These are phyloP conservation scores for Xylariaceae sp. DNA, from an alignment of 2,329 filamentous ascomycete species.

Conservation along the genomic window DNA sequence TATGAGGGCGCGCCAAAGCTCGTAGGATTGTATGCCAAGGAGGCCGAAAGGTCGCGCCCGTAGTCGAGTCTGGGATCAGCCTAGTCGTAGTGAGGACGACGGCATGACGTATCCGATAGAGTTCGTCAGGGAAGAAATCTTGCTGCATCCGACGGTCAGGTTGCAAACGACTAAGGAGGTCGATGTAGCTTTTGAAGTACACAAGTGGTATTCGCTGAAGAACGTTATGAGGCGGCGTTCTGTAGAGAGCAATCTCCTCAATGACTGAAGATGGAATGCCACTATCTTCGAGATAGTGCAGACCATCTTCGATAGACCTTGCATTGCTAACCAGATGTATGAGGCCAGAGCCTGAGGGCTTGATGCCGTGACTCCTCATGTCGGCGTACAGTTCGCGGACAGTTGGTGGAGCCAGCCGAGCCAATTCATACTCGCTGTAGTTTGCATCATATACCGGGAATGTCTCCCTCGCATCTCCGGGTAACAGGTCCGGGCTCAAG, in stretches of 20 bases:
- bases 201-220: conserved; percentile 30
- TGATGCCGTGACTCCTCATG: conserved; percentile 48
- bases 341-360: conserved; percentile 46
- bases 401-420: conserved; percentile 55
- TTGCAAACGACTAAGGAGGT: conserved; percentile 42
- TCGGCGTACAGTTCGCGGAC: conserved; percentile 52
- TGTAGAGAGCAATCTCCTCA: conserved; percentile 17
- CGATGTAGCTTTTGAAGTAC: conserved; percentile 47
- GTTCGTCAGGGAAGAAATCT: conserved; percentile 20
- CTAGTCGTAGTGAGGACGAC: conserved; percentile 32
- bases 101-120: conserved; percentile 31
- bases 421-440: conserved; percentile 59
- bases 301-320: conserved; percentile 40
- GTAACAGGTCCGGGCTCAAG: conserved; percentile 34
- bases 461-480: conserved; percentile 56
- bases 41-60: conserved; percentile 32
- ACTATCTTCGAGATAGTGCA: conserved; percentile 47
- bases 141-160: conserved; percentile 23
- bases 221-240: conserved; percentile 18
- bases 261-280: conserved; percentile 24
- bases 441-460: conserved; percentile 51
- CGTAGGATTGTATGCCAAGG: conserved; percentile 41
- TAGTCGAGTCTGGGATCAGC: conserved; percentile 22
- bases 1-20: conserved; percentile 33
- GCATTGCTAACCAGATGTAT: conserved; percentile 52